Evolutionary conservation across 1,284 basidiomycete genomes (phyloP), one percentile per base, ranked within the genome.

Genomic region (Moesziomyces sp.): DNA sequence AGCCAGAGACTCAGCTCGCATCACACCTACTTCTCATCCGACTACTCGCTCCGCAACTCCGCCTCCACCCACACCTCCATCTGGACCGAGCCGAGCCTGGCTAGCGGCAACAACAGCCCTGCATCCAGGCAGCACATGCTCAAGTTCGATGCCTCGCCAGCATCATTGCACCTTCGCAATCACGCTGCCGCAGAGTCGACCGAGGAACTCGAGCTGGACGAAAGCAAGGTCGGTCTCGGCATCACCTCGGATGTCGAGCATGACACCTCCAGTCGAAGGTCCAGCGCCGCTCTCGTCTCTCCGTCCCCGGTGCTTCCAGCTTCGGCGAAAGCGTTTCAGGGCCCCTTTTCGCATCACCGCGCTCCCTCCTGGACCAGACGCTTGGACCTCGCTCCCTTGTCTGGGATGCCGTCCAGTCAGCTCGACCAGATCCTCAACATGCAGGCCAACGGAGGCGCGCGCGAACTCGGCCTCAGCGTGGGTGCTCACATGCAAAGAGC

Each of bases 321-420:
- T 16, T 52, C 55, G 16, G 56, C 51, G 19, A 49, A 46, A 30
- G 54, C 56, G 18, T 53, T 74, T 26, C 59, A 64, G 42, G 68
- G 72, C 21, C 74, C 71, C 18, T 77, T 76, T 34, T 66, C 74
- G 28, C 74, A 77, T 26, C 74, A 77, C 34, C 71, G 74, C 21
- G 66, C 58, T 14, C 74, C 74, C 13, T 71, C 66, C 40, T 77
- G 74, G 74, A 74, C 74, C 7, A 46, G 66, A 43, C 60, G 66
- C 21, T 23, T 52, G 6, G 66, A 64, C 28, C 43, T 60, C 38
- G 49, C 54, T 28, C 64, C 58, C n/a, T 26, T 60, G 13, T 46
- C 46, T 19, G 58, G 53, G 7, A 21, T 44, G 21, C 24, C 58
- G 16, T 54, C 47, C 7, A 51, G 23, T 16, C 50, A n/a, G 3